Conservation (phyloP, 805 yeast species). For the Candida easanensis region DNA sequence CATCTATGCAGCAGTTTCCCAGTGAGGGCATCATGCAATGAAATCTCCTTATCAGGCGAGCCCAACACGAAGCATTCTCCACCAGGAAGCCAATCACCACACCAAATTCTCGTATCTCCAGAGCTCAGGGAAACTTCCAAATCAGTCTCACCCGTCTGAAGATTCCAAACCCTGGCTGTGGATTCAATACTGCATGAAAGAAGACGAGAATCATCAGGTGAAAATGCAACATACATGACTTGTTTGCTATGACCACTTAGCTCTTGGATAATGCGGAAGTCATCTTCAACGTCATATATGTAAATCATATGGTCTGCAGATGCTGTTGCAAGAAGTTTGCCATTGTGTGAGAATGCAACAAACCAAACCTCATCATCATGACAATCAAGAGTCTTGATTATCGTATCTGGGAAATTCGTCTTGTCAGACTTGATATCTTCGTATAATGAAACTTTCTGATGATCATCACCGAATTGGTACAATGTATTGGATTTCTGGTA, state of each 20-base stretch:
- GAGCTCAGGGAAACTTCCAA: constrained; percentile 17
- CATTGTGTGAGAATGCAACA: constrained; percentile 73
- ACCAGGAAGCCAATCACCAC: constrained; percentile 70
- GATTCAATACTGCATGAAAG: constrained; percentile 75
- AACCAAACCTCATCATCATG: constrained; percentile 85
- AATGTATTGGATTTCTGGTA: constrained; percentile 41
- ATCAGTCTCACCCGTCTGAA: constrained; percentile 36
- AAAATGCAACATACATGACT: constrained; percentile 71
- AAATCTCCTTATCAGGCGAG: constrained; percentile 68
- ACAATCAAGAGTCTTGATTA: constrained; percentile 43
- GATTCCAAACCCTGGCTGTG: constrained; percentile 66
- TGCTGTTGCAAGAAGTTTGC: constrained; percentile 72
- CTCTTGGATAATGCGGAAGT: constrained; percentile 36
- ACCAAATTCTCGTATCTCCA: constrained; percentile 40
- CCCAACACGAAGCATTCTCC: constrained; percentile 61
- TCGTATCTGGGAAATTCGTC: constrained; percentile 44
- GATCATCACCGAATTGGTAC: constrained; percentile 32
- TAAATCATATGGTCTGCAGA: constrained; percentile 63
- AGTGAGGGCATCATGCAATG: constrained; percentile 39
- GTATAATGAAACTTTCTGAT: constrained; percentile 29
- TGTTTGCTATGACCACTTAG: constrained; percentile 48
- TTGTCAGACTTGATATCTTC: constrained; percentile 34
- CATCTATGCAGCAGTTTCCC: constrained; percentile 28
- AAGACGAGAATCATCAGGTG: constrained; percentile 62
- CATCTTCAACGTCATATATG: constrained; percentile 60